Conservation (phyloP, 2,329 filamentous ascomycete genomes). For the Cryphonectria radicalis region DNA sequence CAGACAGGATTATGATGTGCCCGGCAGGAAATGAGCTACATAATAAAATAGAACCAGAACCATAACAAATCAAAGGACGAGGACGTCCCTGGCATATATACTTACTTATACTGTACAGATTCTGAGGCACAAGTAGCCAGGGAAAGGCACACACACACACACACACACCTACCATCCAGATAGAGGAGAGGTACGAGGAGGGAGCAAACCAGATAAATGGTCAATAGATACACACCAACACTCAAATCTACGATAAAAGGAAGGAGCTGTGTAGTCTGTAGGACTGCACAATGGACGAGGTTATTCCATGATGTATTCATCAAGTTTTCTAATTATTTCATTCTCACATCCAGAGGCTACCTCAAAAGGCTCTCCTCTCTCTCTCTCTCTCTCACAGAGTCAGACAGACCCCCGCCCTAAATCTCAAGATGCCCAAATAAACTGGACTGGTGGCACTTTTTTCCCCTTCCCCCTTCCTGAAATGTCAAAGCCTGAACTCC, state of each 20-base stretch:
- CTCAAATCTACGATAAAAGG: background rate
- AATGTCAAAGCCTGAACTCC: conserved; percentile 2
- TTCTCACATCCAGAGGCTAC: background rate
- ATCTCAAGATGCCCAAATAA: background rate
- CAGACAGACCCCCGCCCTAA: background rate
- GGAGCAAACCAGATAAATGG: too few relatives aligned
- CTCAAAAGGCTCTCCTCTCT: background rate
- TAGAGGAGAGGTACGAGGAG: background rate
- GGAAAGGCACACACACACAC: background rate
- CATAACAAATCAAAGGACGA: background rate
- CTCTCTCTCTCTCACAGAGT: background rate
- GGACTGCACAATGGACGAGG: background rate
- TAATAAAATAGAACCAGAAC: background rate
- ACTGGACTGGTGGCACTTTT: background rate
- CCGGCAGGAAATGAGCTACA: background rate
- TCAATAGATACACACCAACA: background rate
- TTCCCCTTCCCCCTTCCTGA: background rate
- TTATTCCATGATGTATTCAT: conserved; percentile 5
- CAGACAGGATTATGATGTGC: background rate
- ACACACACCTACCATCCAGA: background rate
- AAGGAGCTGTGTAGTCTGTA: too few relatives aligned
- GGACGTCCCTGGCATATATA: background rate
- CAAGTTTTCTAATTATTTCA: background rate
- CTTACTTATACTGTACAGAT: background rate
- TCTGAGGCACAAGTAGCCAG: background rate